phyloP scores from a whole-genome alignment of 768 basidiomycete genomes.

The Mycena albidolilacea region DNA sequence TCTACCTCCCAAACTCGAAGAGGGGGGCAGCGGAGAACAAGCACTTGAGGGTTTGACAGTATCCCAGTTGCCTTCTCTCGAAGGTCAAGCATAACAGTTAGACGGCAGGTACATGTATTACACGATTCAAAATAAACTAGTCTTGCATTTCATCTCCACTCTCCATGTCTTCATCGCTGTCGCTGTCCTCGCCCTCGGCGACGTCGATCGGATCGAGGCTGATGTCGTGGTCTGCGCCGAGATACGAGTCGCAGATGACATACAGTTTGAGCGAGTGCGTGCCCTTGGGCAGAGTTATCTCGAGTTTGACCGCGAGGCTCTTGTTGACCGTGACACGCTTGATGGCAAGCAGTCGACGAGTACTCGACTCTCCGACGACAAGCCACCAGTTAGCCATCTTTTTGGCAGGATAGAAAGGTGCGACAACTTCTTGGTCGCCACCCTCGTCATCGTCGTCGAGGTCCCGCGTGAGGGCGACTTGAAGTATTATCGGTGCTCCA shows the following conservation, averaged over 20 bases:
- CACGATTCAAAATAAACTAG: conserved; percentile 44
- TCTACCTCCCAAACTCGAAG: not conserved
- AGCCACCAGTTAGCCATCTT: conserved; percentile 99
- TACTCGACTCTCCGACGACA: conserved; percentile 88
- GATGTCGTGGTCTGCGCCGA: conserved; percentile 94
- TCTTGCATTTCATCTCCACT: conserved; percentile 77
- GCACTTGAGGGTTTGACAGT: not conserved
- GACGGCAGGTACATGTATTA: conserved; percentile 19
- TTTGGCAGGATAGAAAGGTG: conserved; percentile 91
- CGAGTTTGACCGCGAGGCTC: conserved; percentile 87
- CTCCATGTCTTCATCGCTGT: conserved; percentile 84
- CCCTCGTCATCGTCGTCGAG: conserved; percentile 83
- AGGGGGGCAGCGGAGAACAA: not conserved
- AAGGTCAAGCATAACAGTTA: conserved; percentile 32
- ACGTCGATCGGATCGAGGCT: conserved; percentile 87
- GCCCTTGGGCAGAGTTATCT: conserved; percentile 91
- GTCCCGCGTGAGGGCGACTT: conserved; percentile 86
- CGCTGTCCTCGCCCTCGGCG: conserved; percentile 91
- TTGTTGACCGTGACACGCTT: conserved; percentile 95
- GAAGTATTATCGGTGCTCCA: conserved; percentile 84
- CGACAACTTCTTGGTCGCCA: conserved; percentile 88
- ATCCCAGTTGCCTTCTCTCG: not conserved
- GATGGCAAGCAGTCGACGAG: conserved; percentile 85
- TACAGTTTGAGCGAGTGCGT: conserved; percentile 87
- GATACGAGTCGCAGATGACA: conserved; percentile 93